phyloP scores from a whole-genome alignment of 495 filamentous ascomycete genomes.

The Aspergillus cristatus region DNA sequence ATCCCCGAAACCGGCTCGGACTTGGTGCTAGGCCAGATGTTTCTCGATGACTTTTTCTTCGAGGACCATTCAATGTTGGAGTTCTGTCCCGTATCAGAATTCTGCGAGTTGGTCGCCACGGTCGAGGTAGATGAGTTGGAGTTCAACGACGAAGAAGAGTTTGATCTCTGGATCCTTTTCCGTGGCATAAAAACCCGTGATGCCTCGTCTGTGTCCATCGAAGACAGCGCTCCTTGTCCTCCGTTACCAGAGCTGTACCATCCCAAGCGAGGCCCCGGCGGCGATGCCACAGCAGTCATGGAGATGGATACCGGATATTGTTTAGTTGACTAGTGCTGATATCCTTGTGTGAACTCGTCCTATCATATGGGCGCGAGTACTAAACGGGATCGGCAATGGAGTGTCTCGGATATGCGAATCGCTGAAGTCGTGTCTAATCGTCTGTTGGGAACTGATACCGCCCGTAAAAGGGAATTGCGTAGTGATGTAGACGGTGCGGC shows the following conservation, averaged over 20 bases:
- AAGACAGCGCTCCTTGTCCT: slow-evolving; percentile 62
- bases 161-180: slow-evolving; percentile 74
- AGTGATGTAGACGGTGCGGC: slow-evolving; percentile 1
- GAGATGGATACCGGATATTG: slow-evolving; percentile 29
- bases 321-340: slow-evolving; percentile 6
- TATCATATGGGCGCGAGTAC: slow-evolving; percentile 15
- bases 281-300: slow-evolving; percentile 97
- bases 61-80: slow-evolving; percentile 43
- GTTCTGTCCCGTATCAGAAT: slow-evolving; percentile 39
- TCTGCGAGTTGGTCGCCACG: slow-evolving; percentile 30
- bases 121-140: slow-evolving; percentile 49
- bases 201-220: slow-evolving; percentile 79
- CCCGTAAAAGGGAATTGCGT: neutral
- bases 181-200: slow-evolving; percentile 81
- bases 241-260: slow-evolving; percentile 57
- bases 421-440: neutral
- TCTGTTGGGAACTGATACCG: slow-evolving; percentile 2
- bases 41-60: slow-evolving; percentile 64
- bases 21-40: slow-evolving; percentile 64
- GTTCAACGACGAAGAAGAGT: slow-evolving; percentile 77
- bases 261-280: slow-evolving; percentile 56
- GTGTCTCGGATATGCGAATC: neutral
- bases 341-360: slow-evolving; percentile 1
- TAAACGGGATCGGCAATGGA: neutral
- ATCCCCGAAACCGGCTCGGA: slow-evolving; percentile 57